phyloP scores from a whole-genome alignment of 2,329 filamentous ascomycete genomes.

The Fusarium verticillioides region DNA sequence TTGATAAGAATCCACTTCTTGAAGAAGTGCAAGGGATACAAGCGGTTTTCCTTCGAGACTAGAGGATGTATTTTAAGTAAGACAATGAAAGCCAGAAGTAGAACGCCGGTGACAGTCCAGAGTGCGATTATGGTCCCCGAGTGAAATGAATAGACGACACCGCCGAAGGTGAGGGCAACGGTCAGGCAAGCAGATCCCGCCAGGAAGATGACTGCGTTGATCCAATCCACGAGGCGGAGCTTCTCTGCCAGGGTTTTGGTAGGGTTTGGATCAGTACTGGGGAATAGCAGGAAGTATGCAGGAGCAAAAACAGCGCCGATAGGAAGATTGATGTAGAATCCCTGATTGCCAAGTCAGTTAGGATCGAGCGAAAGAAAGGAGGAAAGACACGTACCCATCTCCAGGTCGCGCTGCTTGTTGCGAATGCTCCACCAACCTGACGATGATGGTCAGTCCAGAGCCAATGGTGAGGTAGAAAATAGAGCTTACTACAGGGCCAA shows the following conservation, averaged over 20 bases:
- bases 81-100: not conserved
- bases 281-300: not conserved
- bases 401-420: not conserved
- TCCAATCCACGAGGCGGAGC: not conserved
- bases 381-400: not conserved
- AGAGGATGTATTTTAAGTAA: not conserved
- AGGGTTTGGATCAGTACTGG: not conserved
- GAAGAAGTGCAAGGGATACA: not conserved
- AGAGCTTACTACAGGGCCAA: not conserved
- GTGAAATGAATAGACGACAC: not conserved
- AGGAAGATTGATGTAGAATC: not conserved
- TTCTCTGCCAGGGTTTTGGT: not conserved
- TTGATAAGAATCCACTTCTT: not conserved
- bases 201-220: not conserved
- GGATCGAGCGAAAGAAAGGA: not conserved
- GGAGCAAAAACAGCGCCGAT: not conserved
- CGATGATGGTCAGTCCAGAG: accelerated
- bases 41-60: not conserved
- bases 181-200: constrained; percentile 1
- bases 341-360: not conserved
- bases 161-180: not conserved
- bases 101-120: not conserved
- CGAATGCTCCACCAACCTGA: not conserved
- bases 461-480: accelerated
- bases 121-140: not conserved